These are phyloP conservation scores for Penicillium psychrosexuale DNA, from an alignment of 2,329 filamentous ascomycete species.

Conservation along the genomic window DNA sequence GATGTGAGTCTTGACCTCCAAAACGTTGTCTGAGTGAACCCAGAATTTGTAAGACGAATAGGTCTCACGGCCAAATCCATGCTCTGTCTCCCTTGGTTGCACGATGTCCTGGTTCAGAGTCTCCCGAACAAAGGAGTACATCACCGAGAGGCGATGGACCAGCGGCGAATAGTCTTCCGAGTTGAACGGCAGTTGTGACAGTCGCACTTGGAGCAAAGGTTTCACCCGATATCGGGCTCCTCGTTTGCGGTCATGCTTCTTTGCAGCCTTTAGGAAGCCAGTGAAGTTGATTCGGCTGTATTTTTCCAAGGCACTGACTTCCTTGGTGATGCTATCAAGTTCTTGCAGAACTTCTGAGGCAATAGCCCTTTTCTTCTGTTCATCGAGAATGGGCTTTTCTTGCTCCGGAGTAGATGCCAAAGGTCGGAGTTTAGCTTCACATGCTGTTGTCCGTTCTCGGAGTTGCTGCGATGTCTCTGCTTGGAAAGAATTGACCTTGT, in stretches of 20 bases:
- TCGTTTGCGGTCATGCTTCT: conserved; percentile 96
- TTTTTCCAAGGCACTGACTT: conserved; percentile 89
- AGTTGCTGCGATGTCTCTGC: conserved; percentile 76
- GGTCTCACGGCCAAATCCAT: conserved; percentile 56
- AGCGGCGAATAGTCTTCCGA: conserved; percentile 90
- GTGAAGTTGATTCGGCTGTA: conserved; percentile 97
- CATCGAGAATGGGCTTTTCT: conserved; percentile 33
- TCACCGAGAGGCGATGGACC: conserved; percentile 81
- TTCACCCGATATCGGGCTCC: conserved; percentile 82
- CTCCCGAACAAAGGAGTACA: conserved; percentile 93
- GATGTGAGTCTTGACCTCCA: conserved; percentile 96
- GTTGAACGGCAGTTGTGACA: conserved; percentile 90
- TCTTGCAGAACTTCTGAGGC: conserved; percentile 72
- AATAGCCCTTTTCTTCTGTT: conserved; percentile 48
- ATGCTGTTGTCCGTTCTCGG: conserved; percentile 72
- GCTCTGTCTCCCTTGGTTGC: conserved; percentile 55
- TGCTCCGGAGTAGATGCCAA: conserved; percentile 44
- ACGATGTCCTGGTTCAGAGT: conserved; percentile 52
- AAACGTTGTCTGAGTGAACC: conserved; percentile 91
- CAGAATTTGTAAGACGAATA: conserved; percentile 94
- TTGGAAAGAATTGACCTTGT: conserved; percentile 92
- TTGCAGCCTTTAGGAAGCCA: conserved; percentile 94
- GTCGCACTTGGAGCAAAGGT: conserved; percentile 83
- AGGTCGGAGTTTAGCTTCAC: conserved; percentile 62
- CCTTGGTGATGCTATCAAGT: conserved; percentile 82